These are phyloP conservation scores for Ogataea pilisensis DNA, from an alignment of 805 yeast genomes.

Conservation along the genomic window DNA sequence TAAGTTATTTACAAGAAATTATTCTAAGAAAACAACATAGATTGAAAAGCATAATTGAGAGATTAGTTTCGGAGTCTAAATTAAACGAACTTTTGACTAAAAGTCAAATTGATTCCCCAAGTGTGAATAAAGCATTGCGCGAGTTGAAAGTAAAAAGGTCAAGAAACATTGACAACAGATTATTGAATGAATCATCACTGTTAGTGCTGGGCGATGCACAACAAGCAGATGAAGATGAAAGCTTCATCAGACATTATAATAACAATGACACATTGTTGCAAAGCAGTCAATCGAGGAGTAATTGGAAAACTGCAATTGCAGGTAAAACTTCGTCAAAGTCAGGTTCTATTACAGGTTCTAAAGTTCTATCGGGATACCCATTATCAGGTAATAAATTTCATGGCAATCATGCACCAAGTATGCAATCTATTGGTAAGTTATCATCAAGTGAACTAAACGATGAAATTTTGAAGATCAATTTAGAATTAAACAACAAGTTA, in stretches of 20 bases:
- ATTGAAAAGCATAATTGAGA: conserved; percentile 23
- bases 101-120: conserved; percentile 28
- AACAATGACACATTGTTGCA: conserved; percentile 5
- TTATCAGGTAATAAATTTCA: neutral
- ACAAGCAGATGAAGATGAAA: conserved; percentile 11
- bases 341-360: neutral
- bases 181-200: conserved; percentile 11
- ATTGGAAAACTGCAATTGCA: conserved; percentile 21
- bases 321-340: conserved; percentile 7
- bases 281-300: conserved; percentile 8
- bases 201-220: conserved; percentile 13
- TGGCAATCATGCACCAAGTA: conserved; percentile 5
- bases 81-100: conserved; percentile 24
- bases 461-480: conserved; percentile 19
- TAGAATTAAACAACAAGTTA: conserved; percentile 36
- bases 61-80: conserved; percentile 20
- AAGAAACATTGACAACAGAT: conserved; percentile 1
- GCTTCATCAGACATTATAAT: conserved; percentile 4
- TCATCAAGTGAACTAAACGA: conserved; percentile 17
- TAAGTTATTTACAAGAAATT: conserved; percentile 37
- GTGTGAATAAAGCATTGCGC: conserved; percentile 28
- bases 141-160: conserved; percentile 19
- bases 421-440: conserved; percentile 17
- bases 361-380: neutral
- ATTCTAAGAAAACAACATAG: conserved; percentile 36